Base-by-base conservation (phyloP, 495 filamentous ascomycete species). In the Neurospora tetrasperma region DNA sequence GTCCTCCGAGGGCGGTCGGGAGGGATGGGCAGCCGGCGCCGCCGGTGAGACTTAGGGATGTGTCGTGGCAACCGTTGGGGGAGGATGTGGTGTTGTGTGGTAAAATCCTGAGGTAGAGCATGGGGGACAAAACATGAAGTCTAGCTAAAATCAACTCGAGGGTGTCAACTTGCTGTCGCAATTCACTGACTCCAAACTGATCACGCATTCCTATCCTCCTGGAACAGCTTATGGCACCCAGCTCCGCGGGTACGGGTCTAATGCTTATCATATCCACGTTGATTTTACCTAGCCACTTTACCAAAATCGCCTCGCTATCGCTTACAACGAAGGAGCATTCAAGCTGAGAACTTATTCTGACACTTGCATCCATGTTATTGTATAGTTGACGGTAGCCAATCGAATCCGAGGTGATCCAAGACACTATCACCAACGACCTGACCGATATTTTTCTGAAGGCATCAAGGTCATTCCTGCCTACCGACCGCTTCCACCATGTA, bases 81-180 rank as follows among this genome's bases (percentile, higher is more conserved):
- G 86, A 90, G 62, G 93, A 95, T 82, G 89, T 95, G 7, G 91
- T 96, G 6, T 87, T 96, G 80, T 93, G 89, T 76, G 93, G 90
- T 31, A 86, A 85, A 75, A 87, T 84, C 41, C 10, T n/a, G 12
- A 73, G 71, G 69, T 75, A 42, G 40, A 27, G 16, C 4, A 20
- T 43, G 31, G 23, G 20, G n/a, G 54, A 44, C 7, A 4, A 20
- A 54, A 38, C 7, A 35, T 11, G 10, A 43, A 43, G 20, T 11
- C 38, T 11, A 9, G 16, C n/a, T 39, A 20, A 39, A 9, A 16
- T 14, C 3, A 40, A 27, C 2, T 42, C 11, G 43, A 10, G 12
- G 7, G 8, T 39, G 18, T n/a, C 43, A n/a, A 46, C 8, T 8
- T 46, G 18, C 18, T 46, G 43, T 27, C 20, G 23, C 20, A 7